Evolutionary conservation across 148 eudicot genomes (phyloP), one percentile per base, ranked within the genome.

Genomic region (Fagopyrum tataricum): DNA sequence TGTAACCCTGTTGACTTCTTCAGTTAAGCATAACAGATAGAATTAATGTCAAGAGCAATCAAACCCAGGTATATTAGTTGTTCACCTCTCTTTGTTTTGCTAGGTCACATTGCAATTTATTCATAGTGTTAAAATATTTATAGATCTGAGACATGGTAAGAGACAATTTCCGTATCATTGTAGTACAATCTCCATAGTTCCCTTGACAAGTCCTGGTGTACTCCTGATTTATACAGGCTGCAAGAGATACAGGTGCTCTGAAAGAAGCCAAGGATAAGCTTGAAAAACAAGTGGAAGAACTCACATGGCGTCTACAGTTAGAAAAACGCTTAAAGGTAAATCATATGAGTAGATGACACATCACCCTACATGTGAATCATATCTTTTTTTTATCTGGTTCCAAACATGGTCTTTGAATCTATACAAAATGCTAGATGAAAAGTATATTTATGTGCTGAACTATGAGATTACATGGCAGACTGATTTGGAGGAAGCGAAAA

Each of bases 241-340:
- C 99, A 55, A 90, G 96, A 85, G 97, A 96, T 72, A 92, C 99
- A 43, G 99, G 99, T 74, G 97, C 95, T 43, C 91, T 96, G 39
- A 90, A 85, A 84, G 96, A 96, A 83, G 99, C 99, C n/a, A 96
- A 96, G 80, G 96, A 96, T 83, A 96, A 96, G 83, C 96, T 92
- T 77, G 95, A 96, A 79, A 96, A 96, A 77, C 88, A 87, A 72
- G 85, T 96, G 39, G 97, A 96, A 81, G 99, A 96, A 75, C 92
- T 96, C 23, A 90, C 96, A 49, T 90, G 95, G 96, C 97, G 97
- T 64, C 74, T 96, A 76, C 97, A 96, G 75, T 82, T 96, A 76
- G 99, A 96, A 82, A 96, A 96, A 73, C 96, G 97, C 15, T 75
- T 92, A 70, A 85, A 96, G 91, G 99, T 96, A 89, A 74, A 42